Evolutionary conservation across 192 early-diverging fungal species (phyloP), one percentile per base, ranked within the genome.

Genomic region (Coemansia sp.): DNA sequence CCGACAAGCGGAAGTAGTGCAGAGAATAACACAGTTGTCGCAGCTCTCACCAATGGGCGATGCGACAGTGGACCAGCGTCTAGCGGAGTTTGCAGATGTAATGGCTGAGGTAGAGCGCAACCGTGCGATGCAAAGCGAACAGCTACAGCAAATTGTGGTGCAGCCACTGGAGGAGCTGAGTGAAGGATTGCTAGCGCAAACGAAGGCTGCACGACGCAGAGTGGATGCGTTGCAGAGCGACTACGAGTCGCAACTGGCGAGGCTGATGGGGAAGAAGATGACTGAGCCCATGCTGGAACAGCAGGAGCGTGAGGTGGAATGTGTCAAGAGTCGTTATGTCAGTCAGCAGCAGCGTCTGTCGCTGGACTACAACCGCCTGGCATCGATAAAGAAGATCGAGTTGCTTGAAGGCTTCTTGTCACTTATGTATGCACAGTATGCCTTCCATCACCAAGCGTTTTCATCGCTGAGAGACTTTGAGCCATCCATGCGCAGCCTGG

Each of bases 391-490:
- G 64, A 87, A 85, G 54, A 85, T 89, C 23, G 93, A 94, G 62
- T 83, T 92, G 14, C 54, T 73, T 10, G 74, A 76, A 38, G 62
- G 68, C 56, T 78, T 73, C 47, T 30, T 74, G 67, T 74, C 92
- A 12, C 87, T 90, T 31, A 89, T 93, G 83, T 94, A 92, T 71
- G 90, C 90, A 21, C 87, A 91, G 47, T 91, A 86, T 55, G 88
- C 90, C 25, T 91, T 90, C 69, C 87, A 88, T 69, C 93, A 94
- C 60, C 90, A 93, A 67, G 85, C 87, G 25, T 93, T 89, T 66
- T 89, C 92, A 49, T 85, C 86, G 51, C 58, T 94, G 23, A 87
- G 88, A 62, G 89, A 89, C 63, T 71, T 92, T 38, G 93, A 94
- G 69, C 93, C 91, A 4, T 78, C 85, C 25, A 92, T 94, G 90